A percentile compares a stretch with the other conserved stretches of the same genome.
These are phyloP conservation scores for Celoporthe dispersa DNA, from an alignment of 2,329 filamentous ascomycete genomes.

Conservation along the genomic window DNA sequence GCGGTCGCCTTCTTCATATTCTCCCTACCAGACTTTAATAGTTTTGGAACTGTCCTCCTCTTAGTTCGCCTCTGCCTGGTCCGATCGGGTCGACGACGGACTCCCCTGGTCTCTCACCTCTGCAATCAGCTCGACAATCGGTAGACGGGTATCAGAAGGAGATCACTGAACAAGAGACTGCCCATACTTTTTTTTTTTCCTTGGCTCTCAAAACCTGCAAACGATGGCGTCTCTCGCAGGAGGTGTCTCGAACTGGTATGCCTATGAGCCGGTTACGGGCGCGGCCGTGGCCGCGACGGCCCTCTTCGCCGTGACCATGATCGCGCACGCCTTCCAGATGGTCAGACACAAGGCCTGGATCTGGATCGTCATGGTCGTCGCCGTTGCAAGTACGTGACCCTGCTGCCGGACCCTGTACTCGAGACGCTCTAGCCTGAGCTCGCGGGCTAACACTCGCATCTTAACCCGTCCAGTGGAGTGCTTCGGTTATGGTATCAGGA, in stretches of 20 bases:
- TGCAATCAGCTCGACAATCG: constrained; percentile 6
- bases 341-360: constrained; percentile 37
- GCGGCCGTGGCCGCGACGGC: constrained; percentile 35
- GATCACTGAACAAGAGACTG: neutral
- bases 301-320: constrained; percentile 35
- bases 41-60: constrained; percentile 3
- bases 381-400: constrained; percentile 34
- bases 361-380: constrained; percentile 38
- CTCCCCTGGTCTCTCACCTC: neutral
- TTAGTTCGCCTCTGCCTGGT: neutral
- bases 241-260: constrained; percentile 30
- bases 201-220: neutral
- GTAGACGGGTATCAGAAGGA: neutral
- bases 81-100: constrained; percentile 14
- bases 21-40: constrained; percentile 7
- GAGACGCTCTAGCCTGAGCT: neutral
- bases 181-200: neutral
- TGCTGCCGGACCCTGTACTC: neutral
- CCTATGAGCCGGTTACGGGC: constrained; percentile 35
- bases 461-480: constrained; percentile 40
- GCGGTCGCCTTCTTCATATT: neutral
- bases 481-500: constrained; percentile 42
- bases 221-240: constrained; percentile 12
- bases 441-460: neutral
- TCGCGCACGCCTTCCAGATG: constrained; percentile 35